Percentiles rank a stretch among this genome's conserved stretches.
These are phyloP conservation scores for Bisporella sp. DNA, from an alignment of 2,329 filamentous ascomycete species.

Conservation along the genomic window DNA sequence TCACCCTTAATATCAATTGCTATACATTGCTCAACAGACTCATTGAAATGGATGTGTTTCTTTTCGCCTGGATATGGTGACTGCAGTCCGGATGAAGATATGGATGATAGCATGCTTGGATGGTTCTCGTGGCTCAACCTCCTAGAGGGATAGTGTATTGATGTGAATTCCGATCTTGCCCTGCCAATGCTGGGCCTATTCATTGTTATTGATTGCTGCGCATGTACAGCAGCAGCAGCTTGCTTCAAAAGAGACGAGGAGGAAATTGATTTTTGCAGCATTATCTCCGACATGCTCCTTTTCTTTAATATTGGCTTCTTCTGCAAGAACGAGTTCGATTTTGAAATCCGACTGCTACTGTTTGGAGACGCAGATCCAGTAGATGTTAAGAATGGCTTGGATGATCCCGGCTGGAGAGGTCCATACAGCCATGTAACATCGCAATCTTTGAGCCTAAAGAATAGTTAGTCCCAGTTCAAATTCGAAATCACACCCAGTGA, in stretches of 20 bases:
- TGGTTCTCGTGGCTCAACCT: constrained; percentile 53
- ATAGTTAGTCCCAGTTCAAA: constrained; percentile 24
- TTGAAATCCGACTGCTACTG: constrained; percentile 45
- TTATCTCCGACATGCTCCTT: constrained; percentile 87
- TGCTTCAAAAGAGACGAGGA: constrained; percentile 77
- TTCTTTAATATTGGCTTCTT: constrained; percentile 82
- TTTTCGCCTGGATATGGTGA: constrained; percentile 59
- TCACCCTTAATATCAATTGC: constrained; percentile 81
- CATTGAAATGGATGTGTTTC: constrained; percentile 94
- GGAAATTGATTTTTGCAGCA: constrained; percentile 81
- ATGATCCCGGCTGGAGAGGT: constrained; percentile 68
- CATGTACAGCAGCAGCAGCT: constrained; percentile 31
- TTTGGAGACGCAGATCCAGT: constrained; percentile 30
- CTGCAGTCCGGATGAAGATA: constrained; percentile 62
- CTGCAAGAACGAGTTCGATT: constrained; percentile 38
- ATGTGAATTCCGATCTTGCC: constrained; percentile 34
- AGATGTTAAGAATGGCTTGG: constrained; percentile 36
- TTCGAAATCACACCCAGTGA: constrained; percentile 32
- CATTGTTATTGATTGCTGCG: constrained; percentile 1
- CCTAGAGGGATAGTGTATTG: constrained; percentile 55
- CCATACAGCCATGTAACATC: constrained; percentile 57
- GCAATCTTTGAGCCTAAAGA: constrained; percentile 15
- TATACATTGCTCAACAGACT: constrained; percentile 92
- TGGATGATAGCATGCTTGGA: constrained; percentile 54
- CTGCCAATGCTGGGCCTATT: constrained; percentile 1